These are phyloP conservation scores for Xylaria sp. DNA, from an alignment of 2,329 filamentous ascomycete genomes.

Conservation along the genomic window DNA sequence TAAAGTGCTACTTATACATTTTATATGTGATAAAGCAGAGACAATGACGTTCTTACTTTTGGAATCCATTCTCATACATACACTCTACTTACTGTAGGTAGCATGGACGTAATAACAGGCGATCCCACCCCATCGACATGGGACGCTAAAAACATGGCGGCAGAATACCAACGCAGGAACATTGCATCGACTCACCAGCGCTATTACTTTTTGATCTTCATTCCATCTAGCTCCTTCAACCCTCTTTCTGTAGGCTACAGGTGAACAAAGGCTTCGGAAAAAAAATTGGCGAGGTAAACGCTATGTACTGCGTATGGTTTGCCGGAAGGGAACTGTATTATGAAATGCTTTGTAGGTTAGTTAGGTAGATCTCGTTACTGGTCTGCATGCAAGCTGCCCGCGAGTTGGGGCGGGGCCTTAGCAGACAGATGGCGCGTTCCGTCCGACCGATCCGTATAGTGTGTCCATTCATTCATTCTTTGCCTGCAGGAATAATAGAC, in stretches of 20 bases:
- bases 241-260: background rate
- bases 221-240: background rate
- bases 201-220: background rate
- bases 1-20: background rate
- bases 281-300: background rate
- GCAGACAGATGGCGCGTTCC: conserved; percentile 18
- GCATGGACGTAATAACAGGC: conserved; percentile 12
- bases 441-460: conserved; percentile 5
- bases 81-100: background rate
- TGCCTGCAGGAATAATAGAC: background rate
- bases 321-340: background rate
- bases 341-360: background rate
- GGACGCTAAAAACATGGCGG: conserved; percentile 37
- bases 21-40: background rate
- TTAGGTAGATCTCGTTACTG: background rate
- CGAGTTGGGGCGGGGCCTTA: conserved; percentile 4
- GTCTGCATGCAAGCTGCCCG: conserved; percentile 3
- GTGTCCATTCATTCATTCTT: too few species aligned
- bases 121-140: conserved; percentile 31
- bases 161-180: conserved; percentile 38
- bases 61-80: background rate
- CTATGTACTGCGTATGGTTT: background rate
- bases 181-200: conserved; percentile 27
- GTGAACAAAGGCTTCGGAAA: background rate
- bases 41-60: background rate